phyloP scores from a whole-genome alignment of 495 filamentous ascomycete genomes.

The Penicillium cosmopolitanum region DNA sequence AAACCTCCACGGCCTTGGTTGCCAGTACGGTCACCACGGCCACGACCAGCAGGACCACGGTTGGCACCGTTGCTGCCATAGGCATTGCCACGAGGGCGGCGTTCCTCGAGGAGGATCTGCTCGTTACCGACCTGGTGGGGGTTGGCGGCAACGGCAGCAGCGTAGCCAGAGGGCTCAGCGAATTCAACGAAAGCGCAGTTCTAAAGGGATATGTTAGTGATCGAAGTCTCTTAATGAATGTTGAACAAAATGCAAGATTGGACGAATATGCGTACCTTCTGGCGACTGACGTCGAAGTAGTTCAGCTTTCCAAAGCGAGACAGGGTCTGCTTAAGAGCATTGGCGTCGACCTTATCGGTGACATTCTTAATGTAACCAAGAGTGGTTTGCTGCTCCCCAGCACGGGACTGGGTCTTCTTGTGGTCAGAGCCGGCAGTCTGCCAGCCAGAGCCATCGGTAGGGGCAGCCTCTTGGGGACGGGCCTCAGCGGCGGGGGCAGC shows the following conservation, averaged over 20 bases:
- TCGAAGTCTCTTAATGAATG: no score
- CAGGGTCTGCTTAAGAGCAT: conserved; percentile 66
- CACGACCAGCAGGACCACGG: conserved; percentile 61
- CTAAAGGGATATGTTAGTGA: conserved; percentile 45
- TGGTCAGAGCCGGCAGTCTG: conserved; percentile 78
- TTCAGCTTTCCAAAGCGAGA: conserved; percentile 75
- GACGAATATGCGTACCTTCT: conserved; percentile 67
- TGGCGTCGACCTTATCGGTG: conserved; percentile 75
- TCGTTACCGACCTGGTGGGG: conserved; percentile 83
- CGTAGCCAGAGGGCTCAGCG: conserved; percentile 73
- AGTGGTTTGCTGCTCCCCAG: conserved; percentile 66
- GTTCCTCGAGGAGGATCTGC: conserved; percentile 84
- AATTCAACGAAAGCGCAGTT: conserved; percentile 98
- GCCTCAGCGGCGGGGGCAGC: conserved; percentile 39
- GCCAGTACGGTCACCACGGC: conserved; percentile 68
- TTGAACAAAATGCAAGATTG: conserved; percentile 4
- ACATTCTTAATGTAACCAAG: conserved; percentile 94
- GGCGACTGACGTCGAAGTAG: conserved; percentile 87
- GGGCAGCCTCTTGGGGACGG: conserved; percentile 48
- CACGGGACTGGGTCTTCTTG: conserved; percentile 76
- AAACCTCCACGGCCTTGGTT: conserved; percentile 70
- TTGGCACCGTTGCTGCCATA: conserved; percentile 62
- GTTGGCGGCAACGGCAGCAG: conserved; percentile 80
- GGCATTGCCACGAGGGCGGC: conserved; percentile 71
- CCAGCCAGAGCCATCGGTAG: conserved; percentile 58